Evolutionary conservation across 805 yeast species (phyloP).

Genomic region (Priceomyces castillae): DNA sequence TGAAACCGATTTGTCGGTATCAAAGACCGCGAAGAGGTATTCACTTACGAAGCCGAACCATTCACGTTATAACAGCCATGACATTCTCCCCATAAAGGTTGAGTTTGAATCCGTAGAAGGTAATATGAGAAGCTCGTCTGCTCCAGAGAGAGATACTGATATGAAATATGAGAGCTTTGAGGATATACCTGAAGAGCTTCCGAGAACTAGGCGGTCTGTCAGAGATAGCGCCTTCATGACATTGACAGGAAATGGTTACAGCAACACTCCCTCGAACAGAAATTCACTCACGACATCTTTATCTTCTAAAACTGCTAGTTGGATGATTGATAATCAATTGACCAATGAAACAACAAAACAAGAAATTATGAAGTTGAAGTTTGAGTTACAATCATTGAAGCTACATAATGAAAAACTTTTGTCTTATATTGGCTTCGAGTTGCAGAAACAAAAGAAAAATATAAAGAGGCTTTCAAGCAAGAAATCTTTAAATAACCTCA

Average conservation of each 20-base stretch:
- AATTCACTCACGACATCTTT: constrained; percentile 16
- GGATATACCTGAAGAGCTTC: constrained; percentile 9
- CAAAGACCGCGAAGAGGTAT: constrained; percentile 20
- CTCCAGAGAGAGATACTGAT: constrained; percentile 22
- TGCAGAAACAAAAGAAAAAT: constrained; percentile 47
- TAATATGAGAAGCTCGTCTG: constrained; percentile 24
- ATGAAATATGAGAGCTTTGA: constrained; percentile 14
- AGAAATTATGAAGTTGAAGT: constrained; percentile 50
- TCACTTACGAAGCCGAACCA: constrained; percentile 33
- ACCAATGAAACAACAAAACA: constrained; percentile 35
- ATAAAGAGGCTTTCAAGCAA: constrained; percentile 38
- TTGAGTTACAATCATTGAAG: constrained; percentile 52
- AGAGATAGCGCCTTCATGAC: constrained; percentile 28
- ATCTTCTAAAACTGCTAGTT: constrained; percentile 34
- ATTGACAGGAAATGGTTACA: constrained; percentile 22
- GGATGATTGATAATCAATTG: constrained; percentile 19
- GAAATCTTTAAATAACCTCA: constrained; percentile 27
- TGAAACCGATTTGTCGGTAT: constrained; percentile 16
- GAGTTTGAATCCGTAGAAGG: constrained; percentile 34
- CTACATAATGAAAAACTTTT: constrained; percentile 55
- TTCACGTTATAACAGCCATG: constrained; percentile 42
- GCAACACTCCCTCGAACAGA: constrained; percentile 12
- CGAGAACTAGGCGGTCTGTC: constrained; percentile 9
- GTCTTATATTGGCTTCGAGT: constrained; percentile 55
- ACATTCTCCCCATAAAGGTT: constrained; percentile 40